Percentiles rank a stretch among this genome's conserved stretches.
Evolutionary conservation across 495 filamentous ascomycete species (phyloP).

Genomic region (Podospora tetraspora): DNA sequence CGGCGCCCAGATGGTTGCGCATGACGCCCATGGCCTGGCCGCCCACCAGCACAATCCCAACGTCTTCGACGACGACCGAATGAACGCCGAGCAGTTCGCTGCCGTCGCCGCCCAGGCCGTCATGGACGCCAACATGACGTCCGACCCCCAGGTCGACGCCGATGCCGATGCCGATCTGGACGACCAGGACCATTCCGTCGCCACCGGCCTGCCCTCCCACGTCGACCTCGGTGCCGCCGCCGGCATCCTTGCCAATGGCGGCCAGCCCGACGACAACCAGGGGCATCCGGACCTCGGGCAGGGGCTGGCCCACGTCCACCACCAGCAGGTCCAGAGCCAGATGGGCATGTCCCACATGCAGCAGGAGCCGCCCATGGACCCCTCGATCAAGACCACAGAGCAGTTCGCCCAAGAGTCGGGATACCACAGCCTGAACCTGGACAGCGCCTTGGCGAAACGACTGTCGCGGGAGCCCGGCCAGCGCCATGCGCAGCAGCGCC

Average conservation of each 20-base stretch:
- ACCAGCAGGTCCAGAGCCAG: conserved; percentile 19
- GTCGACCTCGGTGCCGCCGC: conserved; percentile 30
- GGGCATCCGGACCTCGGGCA: conserved; percentile 9
- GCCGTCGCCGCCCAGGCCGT: conserved; percentile 37
- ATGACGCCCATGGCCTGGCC: conserved; percentile 23
- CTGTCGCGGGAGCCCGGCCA: conserved; percentile 40
- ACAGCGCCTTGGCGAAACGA: conserved; percentile 45
- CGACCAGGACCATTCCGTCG: conserved; percentile 20
- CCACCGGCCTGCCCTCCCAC: conserved; percentile 23
- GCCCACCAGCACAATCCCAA: conserved; percentile 56
- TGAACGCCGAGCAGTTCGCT: conserved; percentile 40
- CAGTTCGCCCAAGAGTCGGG: conserved; percentile 39
- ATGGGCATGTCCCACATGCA: conserved; percentile 27
- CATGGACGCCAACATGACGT: conserved; percentile 28
- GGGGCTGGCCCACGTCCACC: conserved; percentile 11
- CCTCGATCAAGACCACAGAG: conserved; percentile 35
- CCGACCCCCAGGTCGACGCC: conserved; percentile 28
- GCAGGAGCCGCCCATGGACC: conserved; percentile 27
- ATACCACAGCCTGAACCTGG: conserved; percentile 37
- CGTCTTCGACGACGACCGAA: conserved; percentile 45
- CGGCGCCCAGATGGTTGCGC: conserved; percentile 15
- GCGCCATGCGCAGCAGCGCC: conserved; percentile 41
- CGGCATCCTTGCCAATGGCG: conserved; percentile 29
- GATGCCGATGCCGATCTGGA: conserved; percentile 32
- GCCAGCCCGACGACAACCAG: conserved; percentile 22